Conservation (phyloP, 352 stramenopile genomes). For the Phytophthora tentaculata region DNA sequence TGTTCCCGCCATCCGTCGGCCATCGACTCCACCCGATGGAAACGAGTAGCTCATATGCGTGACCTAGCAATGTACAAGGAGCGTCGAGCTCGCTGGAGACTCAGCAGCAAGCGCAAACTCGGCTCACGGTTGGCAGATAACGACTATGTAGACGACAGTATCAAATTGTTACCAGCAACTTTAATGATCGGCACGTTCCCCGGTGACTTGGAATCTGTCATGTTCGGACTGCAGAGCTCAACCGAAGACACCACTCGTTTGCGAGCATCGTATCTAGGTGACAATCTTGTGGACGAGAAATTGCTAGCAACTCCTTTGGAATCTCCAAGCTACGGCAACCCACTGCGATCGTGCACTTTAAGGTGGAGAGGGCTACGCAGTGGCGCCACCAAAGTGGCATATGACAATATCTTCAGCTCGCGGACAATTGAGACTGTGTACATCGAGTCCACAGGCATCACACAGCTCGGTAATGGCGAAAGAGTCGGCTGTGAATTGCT, state of each 20-base stretch:
- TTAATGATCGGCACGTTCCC: constrained; percentile 40
- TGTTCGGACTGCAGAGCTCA: constrained; percentile 41
- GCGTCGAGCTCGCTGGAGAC: constrained; percentile 19
- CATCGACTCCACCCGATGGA: constrained; percentile 39
- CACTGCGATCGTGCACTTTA: constrained; percentile 39
- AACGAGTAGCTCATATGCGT: constrained; percentile 29
- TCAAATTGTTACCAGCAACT: constrained; percentile 31
- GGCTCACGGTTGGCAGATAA: constrained; percentile 30
- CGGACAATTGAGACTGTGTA: constrained; percentile 33
- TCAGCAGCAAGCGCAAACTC: constrained; percentile 33
- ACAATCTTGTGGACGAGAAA: constrained; percentile 38
- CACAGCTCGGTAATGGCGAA: constrained; percentile 29
- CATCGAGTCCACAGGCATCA: constrained; percentile 40
- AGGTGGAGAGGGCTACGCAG: constrained; percentile 33
- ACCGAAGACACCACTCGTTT: constrained; percentile 38
- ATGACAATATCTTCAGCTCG: constrained; percentile 25
- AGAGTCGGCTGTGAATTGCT: constrained; percentile 43
- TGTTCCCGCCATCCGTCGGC: constrained; percentile 20
- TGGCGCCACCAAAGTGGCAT: constrained; percentile 24
- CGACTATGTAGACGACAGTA: constrained; percentile 16
- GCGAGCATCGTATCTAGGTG: constrained; percentile 33
- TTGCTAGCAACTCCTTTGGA: constrained; percentile 32
- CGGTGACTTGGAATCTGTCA: constrained; percentile 41
- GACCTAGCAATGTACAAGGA: constrained; percentile 42
- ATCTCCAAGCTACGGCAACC: constrained; percentile 30